Percentiles rank a stretch among this genome's conserved stretches.
Conservation (phyloP, 192 early-diverging fungal genomes). For the Coemansia sp. region DNA sequence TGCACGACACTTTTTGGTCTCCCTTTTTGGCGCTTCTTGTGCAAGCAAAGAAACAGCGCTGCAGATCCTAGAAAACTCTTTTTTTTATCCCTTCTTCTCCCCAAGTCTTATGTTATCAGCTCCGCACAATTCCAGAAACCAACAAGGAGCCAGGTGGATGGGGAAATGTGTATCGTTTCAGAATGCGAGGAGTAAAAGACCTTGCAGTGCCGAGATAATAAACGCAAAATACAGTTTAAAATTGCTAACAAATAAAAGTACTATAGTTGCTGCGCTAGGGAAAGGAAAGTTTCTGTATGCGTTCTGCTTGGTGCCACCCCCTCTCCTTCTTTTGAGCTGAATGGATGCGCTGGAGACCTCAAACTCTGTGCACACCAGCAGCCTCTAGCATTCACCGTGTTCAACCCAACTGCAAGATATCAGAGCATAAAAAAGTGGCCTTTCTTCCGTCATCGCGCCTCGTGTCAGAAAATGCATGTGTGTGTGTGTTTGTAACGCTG, state of each 20-base stretch:
- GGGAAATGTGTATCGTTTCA: background rate
- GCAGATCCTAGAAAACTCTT: background rate
- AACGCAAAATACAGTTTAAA: background rate
- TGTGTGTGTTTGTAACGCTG: constrained; percentile 9
- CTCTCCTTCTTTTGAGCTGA: too few relatives aligned
- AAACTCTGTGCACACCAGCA: background rate
- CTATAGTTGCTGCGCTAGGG: background rate
- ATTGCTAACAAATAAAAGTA: background rate
- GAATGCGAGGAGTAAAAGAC: background rate
- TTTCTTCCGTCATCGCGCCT: background rate
- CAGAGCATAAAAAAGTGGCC: background rate
- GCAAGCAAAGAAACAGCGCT: background rate
- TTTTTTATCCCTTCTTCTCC: too few relatives aligned
- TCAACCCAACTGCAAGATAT: background rate
- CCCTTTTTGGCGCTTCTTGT: background rate
- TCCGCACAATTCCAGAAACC: background rate
- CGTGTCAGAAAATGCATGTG: background rate
- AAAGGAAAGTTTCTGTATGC: background rate
- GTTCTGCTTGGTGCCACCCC: background rate
- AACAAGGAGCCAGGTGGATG: background rate
- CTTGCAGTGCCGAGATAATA: background rate
- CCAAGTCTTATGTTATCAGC: background rate
- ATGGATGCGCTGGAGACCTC: background rate
- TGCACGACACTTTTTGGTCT: background rate
- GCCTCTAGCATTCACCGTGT: background rate